These are phyloP conservation scores for Datisca glomerata DNA, from an alignment of 306 rosid genomes.

Conservation along the genomic window DNA sequence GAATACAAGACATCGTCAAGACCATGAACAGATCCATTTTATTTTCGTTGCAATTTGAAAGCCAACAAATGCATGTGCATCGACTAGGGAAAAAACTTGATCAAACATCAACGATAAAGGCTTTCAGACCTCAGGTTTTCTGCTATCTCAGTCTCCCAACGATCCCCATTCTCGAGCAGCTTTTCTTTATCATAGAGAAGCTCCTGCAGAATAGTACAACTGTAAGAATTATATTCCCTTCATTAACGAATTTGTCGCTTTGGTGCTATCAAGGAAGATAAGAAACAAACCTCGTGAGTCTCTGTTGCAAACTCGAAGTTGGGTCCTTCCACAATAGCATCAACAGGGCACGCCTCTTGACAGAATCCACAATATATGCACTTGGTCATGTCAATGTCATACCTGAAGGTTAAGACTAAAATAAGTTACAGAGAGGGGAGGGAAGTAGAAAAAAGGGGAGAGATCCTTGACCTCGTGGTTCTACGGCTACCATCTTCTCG, in stretches of 20 bases:
- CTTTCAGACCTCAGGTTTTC: constrained; percentile 97
- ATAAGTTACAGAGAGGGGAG: constrained; percentile 1
- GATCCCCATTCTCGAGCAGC: constrained; percentile 95
- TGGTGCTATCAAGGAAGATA: neutral
- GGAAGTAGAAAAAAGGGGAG: neutral
- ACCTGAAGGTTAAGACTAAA: constrained; percentile 42
- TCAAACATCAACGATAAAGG: constrained; percentile 67
- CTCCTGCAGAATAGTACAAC: constrained; percentile 42
- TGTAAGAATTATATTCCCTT: neutral
- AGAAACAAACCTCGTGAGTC: constrained; percentile 75
- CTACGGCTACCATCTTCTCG: constrained; percentile 99
- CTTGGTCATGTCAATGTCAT: constrained; percentile 99
- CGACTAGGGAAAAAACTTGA: constrained; percentile 5
- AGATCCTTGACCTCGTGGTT: constrained; percentile 69
- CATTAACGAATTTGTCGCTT: neutral
- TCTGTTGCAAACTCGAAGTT: constrained; percentile 92
- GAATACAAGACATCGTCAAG: constrained; percentile 11
- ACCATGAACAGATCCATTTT: constrained; percentile 18
- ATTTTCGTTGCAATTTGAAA: constrained; percentile 13
- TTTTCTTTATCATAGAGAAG: constrained; percentile 98
- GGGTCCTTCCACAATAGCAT: constrained; percentile 99
- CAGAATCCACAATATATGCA: constrained; percentile 99
- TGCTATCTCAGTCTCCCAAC: constrained; percentile 98
- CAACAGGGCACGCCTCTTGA: constrained; percentile 99
- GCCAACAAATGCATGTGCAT: constrained; percentile 5